Evolutionary conservation across 1,284 basidiomycete species (phyloP).

Genomic region (Ganoderma meredithae): DNA sequence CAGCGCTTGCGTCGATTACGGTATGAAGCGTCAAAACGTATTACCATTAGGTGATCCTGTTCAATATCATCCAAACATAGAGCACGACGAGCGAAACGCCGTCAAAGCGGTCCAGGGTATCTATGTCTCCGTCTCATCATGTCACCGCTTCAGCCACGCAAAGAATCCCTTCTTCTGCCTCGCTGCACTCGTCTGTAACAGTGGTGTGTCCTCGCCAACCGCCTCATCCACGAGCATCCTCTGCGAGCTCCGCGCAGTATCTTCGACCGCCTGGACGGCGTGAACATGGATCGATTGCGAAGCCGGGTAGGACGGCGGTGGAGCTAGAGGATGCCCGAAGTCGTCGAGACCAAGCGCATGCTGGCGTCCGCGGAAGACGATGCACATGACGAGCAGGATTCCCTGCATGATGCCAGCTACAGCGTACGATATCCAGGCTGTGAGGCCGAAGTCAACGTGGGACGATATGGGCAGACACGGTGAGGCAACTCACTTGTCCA

Average conservation of each 20-base stretch:
- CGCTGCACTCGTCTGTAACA: conserved; percentile 29
- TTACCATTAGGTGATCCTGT: conserved; percentile 1
- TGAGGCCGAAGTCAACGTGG: not conserved
- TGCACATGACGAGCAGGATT: conserved; percentile 80
- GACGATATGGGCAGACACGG: not conserved
- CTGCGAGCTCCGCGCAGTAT: conserved; percentile 22
- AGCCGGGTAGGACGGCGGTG: conserved; percentile 23
- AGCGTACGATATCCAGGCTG: conserved; percentile 86
- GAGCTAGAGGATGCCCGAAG: conserved; percentile 76
- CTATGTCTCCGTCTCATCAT: not conserved
- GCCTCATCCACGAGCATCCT: conserved; percentile 27
- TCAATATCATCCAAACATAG: not conserved
- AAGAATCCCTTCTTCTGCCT: conserved; percentile 20
- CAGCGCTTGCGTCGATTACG: not conserved
- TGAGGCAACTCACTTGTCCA: conserved; percentile 76
- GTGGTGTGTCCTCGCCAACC: conserved; percentile 34
- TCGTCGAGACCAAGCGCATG: conserved; percentile 86
- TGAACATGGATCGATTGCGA: conserved; percentile 21
- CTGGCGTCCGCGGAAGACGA: conserved; percentile 84
- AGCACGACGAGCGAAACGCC: not conserved
- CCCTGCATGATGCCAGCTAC: conserved; percentile 90
- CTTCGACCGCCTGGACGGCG: conserved; percentile 30
- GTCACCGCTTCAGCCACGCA: conserved; percentile 24
- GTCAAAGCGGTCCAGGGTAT: not conserved
- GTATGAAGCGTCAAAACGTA: not conserved